These are phyloP conservation scores for Penicillium hordei DNA, from an alignment of 2,329 filamentous ascomycete species.

Conservation along the genomic window DNA sequence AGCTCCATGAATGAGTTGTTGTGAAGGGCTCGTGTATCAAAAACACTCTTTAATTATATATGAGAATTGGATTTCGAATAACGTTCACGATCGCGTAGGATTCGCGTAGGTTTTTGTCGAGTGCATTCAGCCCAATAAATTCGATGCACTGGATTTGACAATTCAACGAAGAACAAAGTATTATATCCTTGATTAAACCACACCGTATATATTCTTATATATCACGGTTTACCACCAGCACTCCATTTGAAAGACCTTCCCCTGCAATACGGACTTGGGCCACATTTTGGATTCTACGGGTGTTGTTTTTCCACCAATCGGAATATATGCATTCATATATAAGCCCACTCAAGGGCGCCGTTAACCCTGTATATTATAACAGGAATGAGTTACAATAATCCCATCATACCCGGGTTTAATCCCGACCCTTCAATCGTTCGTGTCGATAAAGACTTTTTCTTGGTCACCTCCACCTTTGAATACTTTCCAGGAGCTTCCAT, in stretches of 20 bases:
- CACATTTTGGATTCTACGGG: background rate
- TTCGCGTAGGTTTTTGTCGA: background rate
- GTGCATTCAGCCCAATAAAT: too few relatives aligned
- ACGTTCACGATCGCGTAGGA: background rate
- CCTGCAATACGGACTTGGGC: background rate
- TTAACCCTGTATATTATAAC: background rate
- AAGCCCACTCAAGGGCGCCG: background rate
- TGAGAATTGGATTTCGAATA: background rate
- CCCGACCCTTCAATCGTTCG: conserved; percentile 60
- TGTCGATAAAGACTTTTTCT: conserved; percentile 55
- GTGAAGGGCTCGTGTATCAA: background rate
- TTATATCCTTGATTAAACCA: background rate
- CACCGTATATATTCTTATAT: background rate
- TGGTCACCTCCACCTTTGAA: conserved; percentile 63
- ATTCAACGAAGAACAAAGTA: background rate
- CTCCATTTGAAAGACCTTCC: too few relatives aligned
- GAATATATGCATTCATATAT: background rate
- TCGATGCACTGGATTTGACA: background rate
- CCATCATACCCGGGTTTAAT: conserved; percentile 61
- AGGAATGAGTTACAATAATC: conserved; percentile 41
- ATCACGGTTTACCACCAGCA: background rate
- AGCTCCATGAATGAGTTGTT: background rate
- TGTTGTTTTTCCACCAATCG: conserved; percentile 11
- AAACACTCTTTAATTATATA: background rate
- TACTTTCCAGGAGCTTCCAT: conserved; percentile 63